These are phyloP conservation scores for Cladophialophora yegresii DNA, from an alignment of 2,329 filamentous ascomycete genomes.

Conservation along the genomic window DNA sequence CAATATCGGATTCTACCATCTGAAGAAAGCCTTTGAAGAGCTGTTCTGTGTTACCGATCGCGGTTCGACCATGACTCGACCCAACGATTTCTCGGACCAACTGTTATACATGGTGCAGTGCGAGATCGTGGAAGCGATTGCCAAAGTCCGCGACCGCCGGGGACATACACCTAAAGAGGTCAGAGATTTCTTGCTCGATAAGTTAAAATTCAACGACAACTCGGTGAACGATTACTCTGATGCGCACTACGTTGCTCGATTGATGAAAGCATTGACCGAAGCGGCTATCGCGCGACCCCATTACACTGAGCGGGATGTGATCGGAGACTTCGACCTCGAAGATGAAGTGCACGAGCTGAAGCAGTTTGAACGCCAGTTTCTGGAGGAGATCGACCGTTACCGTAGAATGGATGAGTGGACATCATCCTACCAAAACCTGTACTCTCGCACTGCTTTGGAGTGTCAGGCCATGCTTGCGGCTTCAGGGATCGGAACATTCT, in stretches of 20 bases:
- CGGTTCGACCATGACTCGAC: constrained; percentile 70
- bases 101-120: constrained; percentile 81
- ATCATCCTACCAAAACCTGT: constrained; percentile 65
- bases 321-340: constrained; percentile 48
- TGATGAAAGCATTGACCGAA: constrained; percentile 67
- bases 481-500: constrained; percentile 55
- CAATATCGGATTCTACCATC: constrained; percentile 78
- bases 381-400: constrained; percentile 64
- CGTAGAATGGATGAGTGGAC: constrained; percentile 68
- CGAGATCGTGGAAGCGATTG: constrained; percentile 78
- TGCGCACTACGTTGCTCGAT: constrained; percentile 78
- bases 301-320: constrained; percentile 44
- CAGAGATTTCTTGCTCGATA: constrained; percentile 81
- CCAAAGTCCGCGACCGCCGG: constrained; percentile 71
- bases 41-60: constrained; percentile 77
- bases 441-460: constrained; percentile 62
- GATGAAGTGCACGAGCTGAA: constrained; percentile 56
- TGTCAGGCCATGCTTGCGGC: constrained; percentile 60
- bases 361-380: constrained; percentile 57
- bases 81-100: constrained; percentile 90
- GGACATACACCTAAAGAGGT: constrained; percentile 78
- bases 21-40: constrained; percentile 81
- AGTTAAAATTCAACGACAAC: constrained; percentile 93
- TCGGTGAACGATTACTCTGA: constrained; percentile 86
- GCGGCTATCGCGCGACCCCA: constrained; percentile 53